Base-by-base conservation (phyloP, 2,329 filamentous ascomycete species). In the Colletotrichum sp. region DNA sequence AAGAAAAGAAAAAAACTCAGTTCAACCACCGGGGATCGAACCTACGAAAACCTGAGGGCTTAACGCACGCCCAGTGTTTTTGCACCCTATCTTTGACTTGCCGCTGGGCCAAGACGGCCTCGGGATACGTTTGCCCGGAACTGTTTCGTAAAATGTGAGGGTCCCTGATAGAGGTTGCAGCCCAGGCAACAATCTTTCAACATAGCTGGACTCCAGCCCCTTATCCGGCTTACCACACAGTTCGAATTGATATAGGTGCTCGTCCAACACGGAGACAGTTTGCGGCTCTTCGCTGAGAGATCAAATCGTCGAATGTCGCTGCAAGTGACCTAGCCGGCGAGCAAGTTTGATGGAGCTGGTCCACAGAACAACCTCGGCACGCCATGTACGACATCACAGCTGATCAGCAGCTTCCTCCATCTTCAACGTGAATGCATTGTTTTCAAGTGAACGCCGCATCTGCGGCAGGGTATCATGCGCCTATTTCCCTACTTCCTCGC, bases 391-490 rank as follows among this genome's bases (percentile, higher is more conserved):
- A 52, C 44, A 52, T 21, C 44, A 6, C 44, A 52, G 44, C 44
- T 52, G 44, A 52, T 52, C 44, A 52, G 44, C 44, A 52, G n/a
- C 44, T 21, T 21, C 44, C 44, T 52, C 44, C 44, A 13, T 52
- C 7, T 52, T 13, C 44, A 52, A 52, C n/a, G n/a, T 52, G 44
- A 52, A 52, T 52, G n/a, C 44, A 52, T 13, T 52, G 44, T 52
- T 52, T n/a, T 52, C 18, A 52, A 52, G 44, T 52, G n/a, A 52
- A 52, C 10, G n/a, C 44, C 44, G 44, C 63, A 28, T 64, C 36
- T 62, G 28, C 72, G 67, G 69, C 77, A 52, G 77, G 77, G 77
- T 78, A 78, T 78, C 77, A 77, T 77, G 26, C 24, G 15, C 64
- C 24, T 68, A 70, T 21, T 36, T 49, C 52, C 18, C 36, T 52